Evolutionary conservation across 768 basidiomycete genomes (phyloP).

Genomic region (Mycena kentingensis): DNA sequence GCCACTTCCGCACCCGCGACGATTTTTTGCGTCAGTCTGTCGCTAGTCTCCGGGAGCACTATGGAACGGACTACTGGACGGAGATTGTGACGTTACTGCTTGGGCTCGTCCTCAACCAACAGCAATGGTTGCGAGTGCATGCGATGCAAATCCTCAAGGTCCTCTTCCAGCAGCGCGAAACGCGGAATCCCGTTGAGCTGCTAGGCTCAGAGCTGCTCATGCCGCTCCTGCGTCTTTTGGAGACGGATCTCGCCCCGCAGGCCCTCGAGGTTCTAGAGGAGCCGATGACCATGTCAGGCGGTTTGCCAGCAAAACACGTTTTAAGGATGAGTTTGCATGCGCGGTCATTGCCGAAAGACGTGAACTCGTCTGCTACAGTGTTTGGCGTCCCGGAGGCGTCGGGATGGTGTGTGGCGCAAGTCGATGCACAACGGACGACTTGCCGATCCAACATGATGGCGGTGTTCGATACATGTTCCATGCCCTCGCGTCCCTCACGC

Average conservation of each 20-base stretch:
- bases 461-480: conserved; percentile 82
- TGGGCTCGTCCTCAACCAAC: conserved; percentile 80
- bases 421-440: conserved; percentile 56
- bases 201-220: conserved; percentile 87
- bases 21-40: conserved; percentile 93
- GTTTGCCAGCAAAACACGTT: conserved; percentile 81
- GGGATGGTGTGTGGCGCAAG: conserved; percentile 84
- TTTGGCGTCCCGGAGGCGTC: conserved; percentile 83
- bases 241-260: conserved; percentile 79
- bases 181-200: conserved; percentile 68
- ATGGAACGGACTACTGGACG: conserved; percentile 71
- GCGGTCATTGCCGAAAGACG: conserved; percentile 43
- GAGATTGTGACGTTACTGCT: conserved; percentile 85
- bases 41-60: conserved; percentile 82
- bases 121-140: conserved; percentile 80
- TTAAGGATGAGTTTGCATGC: conserved; percentile 88
- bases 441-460: conserved; percentile 81
- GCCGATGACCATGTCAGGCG: conserved; percentile 77
- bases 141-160: conserved; percentile 88
- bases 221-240: conserved; percentile 87
- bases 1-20: conserved; percentile 87
- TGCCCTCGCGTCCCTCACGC: conserved; percentile 66
- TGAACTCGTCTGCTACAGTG: conserved; percentile 64
- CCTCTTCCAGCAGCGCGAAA: conserved; percentile 83
- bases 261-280: conserved; percentile 95